Evolutionary conservation across 495 filamentous ascomycete species (phyloP).

Genomic region (Pyrenula aspistea): DNA sequence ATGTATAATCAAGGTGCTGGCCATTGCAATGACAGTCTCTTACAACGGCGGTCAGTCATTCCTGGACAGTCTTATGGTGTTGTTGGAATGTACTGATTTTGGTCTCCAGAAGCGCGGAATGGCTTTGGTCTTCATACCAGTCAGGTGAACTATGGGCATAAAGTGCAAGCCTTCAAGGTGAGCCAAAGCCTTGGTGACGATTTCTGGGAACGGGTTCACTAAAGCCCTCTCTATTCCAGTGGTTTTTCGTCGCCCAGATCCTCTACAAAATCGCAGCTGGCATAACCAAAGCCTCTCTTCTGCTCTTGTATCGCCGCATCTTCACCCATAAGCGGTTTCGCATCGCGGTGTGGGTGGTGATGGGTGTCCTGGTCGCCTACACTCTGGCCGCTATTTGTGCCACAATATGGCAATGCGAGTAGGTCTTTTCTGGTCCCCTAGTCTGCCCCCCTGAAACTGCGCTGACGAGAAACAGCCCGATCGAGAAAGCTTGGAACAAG

Average conservation of each 20-base stretch:
- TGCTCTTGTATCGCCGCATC: conserved; percentile 31
- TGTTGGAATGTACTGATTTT: not conserved
- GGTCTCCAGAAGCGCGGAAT: not conserved
- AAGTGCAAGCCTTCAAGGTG: not conserved
- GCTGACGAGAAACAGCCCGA: conserved; percentile 8
- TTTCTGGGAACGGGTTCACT: too few relatives aligned
- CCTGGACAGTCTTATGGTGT: too few relatives aligned
- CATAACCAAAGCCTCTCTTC: conserved; percentile 26
- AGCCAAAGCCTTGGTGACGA: too few relatives aligned
- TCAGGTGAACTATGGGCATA: not conserved
- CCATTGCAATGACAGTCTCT: not conserved
- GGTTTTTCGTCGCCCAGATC: conserved; percentile 9
- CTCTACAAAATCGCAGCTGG: conserved; percentile 28
- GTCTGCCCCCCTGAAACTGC: not conserved
- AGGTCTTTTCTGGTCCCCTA: not conserved
- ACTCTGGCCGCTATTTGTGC: conserved; percentile 27
- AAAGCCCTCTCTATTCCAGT: too few relatives aligned
- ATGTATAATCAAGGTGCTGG: not conserved
- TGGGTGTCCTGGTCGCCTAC: conserved; percentile 24
- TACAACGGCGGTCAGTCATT: not conserved
- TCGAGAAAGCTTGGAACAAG: conserved; percentile 27
- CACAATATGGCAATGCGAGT: conserved; percentile 31
- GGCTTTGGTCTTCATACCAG: not conserved
- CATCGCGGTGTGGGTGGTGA: conserved; percentile 21
- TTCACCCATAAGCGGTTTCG: conserved; percentile 26